These are phyloP conservation scores for Candida anutae DNA, from an alignment of 1,139 yeast species.

Conservation along the genomic window DNA sequence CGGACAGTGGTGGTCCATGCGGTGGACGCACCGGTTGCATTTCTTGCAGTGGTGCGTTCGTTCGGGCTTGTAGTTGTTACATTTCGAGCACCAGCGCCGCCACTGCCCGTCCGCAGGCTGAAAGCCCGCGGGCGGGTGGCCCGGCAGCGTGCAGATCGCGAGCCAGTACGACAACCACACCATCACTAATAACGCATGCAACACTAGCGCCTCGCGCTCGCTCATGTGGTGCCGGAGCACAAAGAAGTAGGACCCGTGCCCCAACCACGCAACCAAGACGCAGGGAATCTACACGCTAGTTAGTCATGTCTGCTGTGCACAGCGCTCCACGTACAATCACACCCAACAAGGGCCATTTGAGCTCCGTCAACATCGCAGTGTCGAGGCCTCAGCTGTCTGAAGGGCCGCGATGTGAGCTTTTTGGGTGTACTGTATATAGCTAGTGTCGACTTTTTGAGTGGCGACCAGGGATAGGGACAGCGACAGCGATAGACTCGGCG, in stretches of 20 bases:
- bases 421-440: no score
- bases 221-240: constrained; percentile 43
- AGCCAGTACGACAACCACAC: constrained; percentile 65
- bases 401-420: no score
- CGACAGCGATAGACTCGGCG: no score
- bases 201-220: constrained; percentile 33
- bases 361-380: constrained; percentile 32
- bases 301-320: constrained; percentile 3
- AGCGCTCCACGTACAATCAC: constrained; percentile 31
- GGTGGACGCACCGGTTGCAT: constrained; percentile 54
- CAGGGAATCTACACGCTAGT: constrained; percentile 51
- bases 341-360: constrained; percentile 56
- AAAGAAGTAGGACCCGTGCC: constrained; percentile 57
- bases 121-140: constrained; percentile 43
- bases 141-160: constrained; percentile 55
- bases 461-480: no score
- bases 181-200: constrained; percentile 43
- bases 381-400: no score
- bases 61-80: constrained; percentile 62
- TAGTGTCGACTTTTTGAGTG: no score
- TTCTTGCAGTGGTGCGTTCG: constrained; percentile 73
- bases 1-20: constrained; percentile 83
- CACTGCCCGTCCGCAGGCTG: constrained; percentile 32
- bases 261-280: constrained; percentile 50
- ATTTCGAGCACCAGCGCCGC: constrained; percentile 60